Conservation (phyloP, 2,329 filamentous ascomycete species). For the Talaromyces sp. region DNA sequence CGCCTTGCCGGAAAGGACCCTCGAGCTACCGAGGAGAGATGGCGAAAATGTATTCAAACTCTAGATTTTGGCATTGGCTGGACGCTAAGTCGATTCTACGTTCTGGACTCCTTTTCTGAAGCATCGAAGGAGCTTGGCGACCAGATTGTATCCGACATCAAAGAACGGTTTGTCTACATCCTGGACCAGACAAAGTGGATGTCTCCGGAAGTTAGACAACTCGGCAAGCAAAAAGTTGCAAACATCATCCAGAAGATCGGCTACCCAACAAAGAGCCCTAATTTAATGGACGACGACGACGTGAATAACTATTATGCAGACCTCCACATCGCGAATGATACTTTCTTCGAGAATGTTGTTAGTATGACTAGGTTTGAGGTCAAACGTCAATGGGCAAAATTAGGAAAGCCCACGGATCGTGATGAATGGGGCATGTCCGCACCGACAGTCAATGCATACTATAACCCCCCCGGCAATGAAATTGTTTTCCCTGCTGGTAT, state of each 20-base stretch:
- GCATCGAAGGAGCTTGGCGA: slow-evolving; percentile 64
- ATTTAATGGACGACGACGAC: slow-evolving; percentile 55
- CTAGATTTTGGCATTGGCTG: slow-evolving; percentile 59
- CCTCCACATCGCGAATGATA: slow-evolving; percentile 47
- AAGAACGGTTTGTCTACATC: slow-evolving; percentile 60
- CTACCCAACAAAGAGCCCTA: slow-evolving; percentile 59
- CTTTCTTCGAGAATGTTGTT: slow-evolving; percentile 57
- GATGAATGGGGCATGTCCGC: slow-evolving; percentile 59
- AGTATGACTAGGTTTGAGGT: slow-evolving; percentile 48
- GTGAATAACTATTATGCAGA: slow-evolving; percentile 55
- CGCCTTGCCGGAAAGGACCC: slow-evolving; percentile 59
- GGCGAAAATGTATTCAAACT: slow-evolving; percentile 59
- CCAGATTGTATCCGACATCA: slow-evolving; percentile 67
- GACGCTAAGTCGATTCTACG: slow-evolving; percentile 67
- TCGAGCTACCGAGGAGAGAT: slow-evolving; percentile 59
- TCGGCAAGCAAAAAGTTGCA: slow-evolving; percentile 61
- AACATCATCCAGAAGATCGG: slow-evolving; percentile 67
- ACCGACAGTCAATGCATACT: slow-evolving; percentile 63
- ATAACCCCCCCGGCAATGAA: slow-evolving; percentile 61
- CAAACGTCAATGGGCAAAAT: slow-evolving; percentile 50
- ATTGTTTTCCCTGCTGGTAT: slow-evolving; percentile 67
- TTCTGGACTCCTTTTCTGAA: slow-evolving; percentile 63
- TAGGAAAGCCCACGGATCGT: slow-evolving; percentile 58
- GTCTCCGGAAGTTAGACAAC: slow-evolving; percentile 55
- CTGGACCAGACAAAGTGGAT: slow-evolving; percentile 61